phyloP scores from a whole-genome alignment of 208 protist genomes.

The Tetramitus jugosus region DNA sequence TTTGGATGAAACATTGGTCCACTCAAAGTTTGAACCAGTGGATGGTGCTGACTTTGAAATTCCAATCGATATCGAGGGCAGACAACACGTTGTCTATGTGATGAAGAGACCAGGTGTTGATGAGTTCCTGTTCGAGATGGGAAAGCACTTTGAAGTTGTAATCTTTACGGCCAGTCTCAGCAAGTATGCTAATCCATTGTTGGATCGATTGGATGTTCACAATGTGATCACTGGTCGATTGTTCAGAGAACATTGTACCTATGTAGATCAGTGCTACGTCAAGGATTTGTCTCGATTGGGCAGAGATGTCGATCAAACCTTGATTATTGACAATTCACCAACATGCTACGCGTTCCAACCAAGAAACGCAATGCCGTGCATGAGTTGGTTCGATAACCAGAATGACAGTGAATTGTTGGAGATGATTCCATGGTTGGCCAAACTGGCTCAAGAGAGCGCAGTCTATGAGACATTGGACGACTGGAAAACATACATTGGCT shows the following conservation, averaged over 20 bases:
- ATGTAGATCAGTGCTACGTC: background rate
- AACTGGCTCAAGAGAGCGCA: background rate
- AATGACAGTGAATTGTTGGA: background rate
- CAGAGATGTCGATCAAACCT: background rate
- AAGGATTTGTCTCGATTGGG: background rate
- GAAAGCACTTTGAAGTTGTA: slow-evolving; percentile 40
- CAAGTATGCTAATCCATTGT: slow-evolving; percentile 43
- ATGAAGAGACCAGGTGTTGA: slow-evolving; percentile 39
- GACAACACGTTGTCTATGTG: slow-evolving; percentile 22
- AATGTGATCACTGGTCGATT: background rate
- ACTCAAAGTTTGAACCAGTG: slow-evolving; percentile 13
- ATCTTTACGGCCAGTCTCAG: slow-evolving; percentile 49
- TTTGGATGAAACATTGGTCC: slow-evolving; percentile 35
- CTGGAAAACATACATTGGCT: background rate
- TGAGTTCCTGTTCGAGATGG: slow-evolving; percentile 31
- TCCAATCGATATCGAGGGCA: background rate
- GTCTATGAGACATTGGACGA: background rate
- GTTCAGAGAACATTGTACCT: slow-evolving; percentile 15
- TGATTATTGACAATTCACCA: slow-evolving; percentile 4
- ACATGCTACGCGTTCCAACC: background rate
- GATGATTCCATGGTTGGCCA: background rate
- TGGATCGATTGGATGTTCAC: slow-evolving; percentile 38
- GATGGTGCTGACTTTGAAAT: slow-evolving; percentile 16
- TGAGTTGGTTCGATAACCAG: background rate
- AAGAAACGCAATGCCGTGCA: background rate